Base-by-base conservation (phyloP, 2,329 filamentous ascomycete genomes). In the Apiospora hydei region DNA sequence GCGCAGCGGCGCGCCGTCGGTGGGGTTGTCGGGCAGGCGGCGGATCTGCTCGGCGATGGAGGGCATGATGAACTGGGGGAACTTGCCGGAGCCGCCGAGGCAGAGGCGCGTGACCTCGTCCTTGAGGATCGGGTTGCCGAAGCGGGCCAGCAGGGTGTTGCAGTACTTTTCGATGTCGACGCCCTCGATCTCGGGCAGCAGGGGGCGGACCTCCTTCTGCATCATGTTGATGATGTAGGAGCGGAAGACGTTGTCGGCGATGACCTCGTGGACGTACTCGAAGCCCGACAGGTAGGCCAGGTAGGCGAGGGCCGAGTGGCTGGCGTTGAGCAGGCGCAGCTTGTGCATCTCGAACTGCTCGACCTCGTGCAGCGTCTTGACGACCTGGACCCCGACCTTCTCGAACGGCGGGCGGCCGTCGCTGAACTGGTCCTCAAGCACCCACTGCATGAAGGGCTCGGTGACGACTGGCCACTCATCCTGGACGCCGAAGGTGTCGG, bases 321-420 rank as follows among this genome's bases (percentile, higher is more conserved):
- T 85, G 73, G 84, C 86, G 77, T 88, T 88, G 72, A 88, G 84
- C 71, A 88, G 83, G 24, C 86, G 86, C 49, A 88, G 85, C 82
- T 88, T 88, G 83, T 88, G 86, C 82, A 85, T 87, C 83, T 88
- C 86, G 74, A 87, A 88, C 77, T 86, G 79, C 80, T 88, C 86
- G 41, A 88, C 86, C 18, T 84, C 83, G 76, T 86, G 82, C n/a
- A 88, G 85, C 70, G 86, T 81, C 71, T 82, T 80, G 74, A 88
- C 86, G 8, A 88, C 82, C 81, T 88, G 86, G 4, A 86, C 85
- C 70, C 86, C 86, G 53, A 85, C 86, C 78, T 85, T 85, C 66
- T 88, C 86, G 67, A 88, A 87, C 0, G 84, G 81, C 38, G 86
- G 86, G 64, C 86, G 86, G 49, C 86, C 86, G 72, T 87, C 83